phyloP scores from a whole-genome alignment of 768 basidiomycete genomes.

The Lentinula sp. region DNA sequence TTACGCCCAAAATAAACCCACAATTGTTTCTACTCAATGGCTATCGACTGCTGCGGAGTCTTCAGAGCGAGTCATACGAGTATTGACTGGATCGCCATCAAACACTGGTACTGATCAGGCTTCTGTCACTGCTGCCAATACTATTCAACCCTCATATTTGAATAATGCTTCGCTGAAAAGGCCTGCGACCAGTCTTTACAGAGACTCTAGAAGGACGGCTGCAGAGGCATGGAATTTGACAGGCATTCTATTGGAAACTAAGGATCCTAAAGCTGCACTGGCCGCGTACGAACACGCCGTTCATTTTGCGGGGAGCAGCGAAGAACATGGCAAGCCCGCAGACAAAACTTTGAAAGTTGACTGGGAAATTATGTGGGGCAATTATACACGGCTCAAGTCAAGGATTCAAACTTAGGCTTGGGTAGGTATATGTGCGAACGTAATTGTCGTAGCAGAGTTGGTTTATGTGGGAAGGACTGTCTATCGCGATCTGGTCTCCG shows the following conservation, averaged over 20 bases:
- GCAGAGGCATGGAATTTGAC: slow-evolving; percentile 73
- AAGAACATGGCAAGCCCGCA: slow-evolving; percentile 34
- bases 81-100: slow-evolving; percentile 39
- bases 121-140: slow-evolving; percentile 5
- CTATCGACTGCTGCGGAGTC: slow-evolving; percentile 58
- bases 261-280: slow-evolving; percentile 35
- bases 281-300: slow-evolving; percentile 67
- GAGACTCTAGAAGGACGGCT: slow-evolving; percentile 65
- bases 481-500: too few relatives aligned
- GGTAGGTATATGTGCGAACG: slow-evolving; percentile 1
- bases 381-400: slow-evolving; percentile 47
- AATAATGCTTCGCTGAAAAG: slow-evolving; percentile 45
- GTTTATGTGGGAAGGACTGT: too few relatives aligned
- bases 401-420: background rate
- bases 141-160: slow-evolving; percentile 37
- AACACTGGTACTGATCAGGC: background rate
- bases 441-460: background rate
- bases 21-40: slow-evolving; percentile 45
- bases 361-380: slow-evolving; percentile 56
- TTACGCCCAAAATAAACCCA: slow-evolving; percentile 39
- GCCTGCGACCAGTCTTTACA: slow-evolving; percentile 52
- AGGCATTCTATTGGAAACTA: slow-evolving; percentile 55
- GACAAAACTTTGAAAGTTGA: slow-evolving; percentile 54
- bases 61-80: slow-evolving; percentile 57
- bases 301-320: slow-evolving; percentile 55